Evolutionary conservation across 345 rosid species (phyloP).

Genomic region (Eucalyptus marginata): DNA sequence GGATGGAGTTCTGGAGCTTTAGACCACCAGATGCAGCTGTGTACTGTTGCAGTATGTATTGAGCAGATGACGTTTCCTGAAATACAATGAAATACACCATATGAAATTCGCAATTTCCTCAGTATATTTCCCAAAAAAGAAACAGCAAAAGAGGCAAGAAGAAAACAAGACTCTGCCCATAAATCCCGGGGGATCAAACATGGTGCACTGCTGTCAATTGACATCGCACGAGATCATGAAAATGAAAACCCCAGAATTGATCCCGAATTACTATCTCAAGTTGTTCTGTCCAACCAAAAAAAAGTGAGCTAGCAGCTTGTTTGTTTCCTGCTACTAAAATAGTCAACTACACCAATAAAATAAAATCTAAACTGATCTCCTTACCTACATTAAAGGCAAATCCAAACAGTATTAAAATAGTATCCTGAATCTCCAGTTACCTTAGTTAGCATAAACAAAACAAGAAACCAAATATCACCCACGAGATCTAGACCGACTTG

Average conservation of each 20-base stretch:
- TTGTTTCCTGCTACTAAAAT: background rate
- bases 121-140: background rate
- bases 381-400: background rate
- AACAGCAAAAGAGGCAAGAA: background rate
- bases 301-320: background rate
- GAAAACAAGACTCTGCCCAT: background rate
- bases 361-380: background rate
- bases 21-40: conserved; percentile 38
- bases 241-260: background rate
- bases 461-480: background rate
- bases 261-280: background rate
- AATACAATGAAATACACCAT: background rate
- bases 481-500: background rate
- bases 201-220: background rate
- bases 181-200: background rate
- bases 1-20: conserved; percentile 20
- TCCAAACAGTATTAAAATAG: background rate
- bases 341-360: background rate
- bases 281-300: background rate
- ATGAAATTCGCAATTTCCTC: background rate
- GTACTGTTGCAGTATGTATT: conserved; percentile 35
- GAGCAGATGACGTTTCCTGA: conserved; percentile 41
- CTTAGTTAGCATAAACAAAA: background rate
- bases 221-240: background rate
- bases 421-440: background rate